Evolutionary conservation across 2,329 filamentous ascomycete genomes (phyloP), one percentile per base, ranked within the genome.

Genomic region (Lachnellula suecica): DNA sequence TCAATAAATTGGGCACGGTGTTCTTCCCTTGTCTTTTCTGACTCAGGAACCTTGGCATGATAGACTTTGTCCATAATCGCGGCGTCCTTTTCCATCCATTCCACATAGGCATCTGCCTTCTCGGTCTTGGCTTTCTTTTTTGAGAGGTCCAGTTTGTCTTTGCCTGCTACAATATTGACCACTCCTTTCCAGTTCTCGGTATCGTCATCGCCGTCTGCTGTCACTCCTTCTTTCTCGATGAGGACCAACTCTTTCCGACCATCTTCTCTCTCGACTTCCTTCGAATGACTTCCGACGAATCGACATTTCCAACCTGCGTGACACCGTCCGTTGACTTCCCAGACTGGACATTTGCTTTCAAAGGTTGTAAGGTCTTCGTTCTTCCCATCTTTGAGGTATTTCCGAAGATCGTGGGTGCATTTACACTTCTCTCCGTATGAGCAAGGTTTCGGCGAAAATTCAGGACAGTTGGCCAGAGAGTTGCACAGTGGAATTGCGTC

Each of bases 261-360:
- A 68, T 96, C 92, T 49, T 86, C 84, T 19, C 78, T 83, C 59
- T 88, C 83, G 22, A 89, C 72, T 71, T 97, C 93, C 57, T 85
- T 79, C 63, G 91, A 94, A 71, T 99, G 94, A 57, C 90, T 95
- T 57, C 81, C 81, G 29, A 90, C 88, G 66, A 97, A 96, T 20
- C 93, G 87, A 69, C 94, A 99, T 69, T 93, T 96, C 92, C 93
- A 99, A 5, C 94, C 94, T 13, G 87, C 83, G 44, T 82, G 79
- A 64, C 94, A 99, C 56, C 78, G 83, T 11, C 92, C 92, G 58
- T 87, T 82, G 15, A 77, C 76, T 59, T 89, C 85, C 70, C 84
- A 97, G 8, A 96, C 81, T 1, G 92, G 93, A 66, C 94, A 99
- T 56, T 87, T 77, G 6, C 89, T 88, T 38, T 78, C 79, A 63